Evolutionary conservation across 2,329 filamentous ascomycete genomes (phyloP).

Genomic region (Helotiales sp.): DNA sequence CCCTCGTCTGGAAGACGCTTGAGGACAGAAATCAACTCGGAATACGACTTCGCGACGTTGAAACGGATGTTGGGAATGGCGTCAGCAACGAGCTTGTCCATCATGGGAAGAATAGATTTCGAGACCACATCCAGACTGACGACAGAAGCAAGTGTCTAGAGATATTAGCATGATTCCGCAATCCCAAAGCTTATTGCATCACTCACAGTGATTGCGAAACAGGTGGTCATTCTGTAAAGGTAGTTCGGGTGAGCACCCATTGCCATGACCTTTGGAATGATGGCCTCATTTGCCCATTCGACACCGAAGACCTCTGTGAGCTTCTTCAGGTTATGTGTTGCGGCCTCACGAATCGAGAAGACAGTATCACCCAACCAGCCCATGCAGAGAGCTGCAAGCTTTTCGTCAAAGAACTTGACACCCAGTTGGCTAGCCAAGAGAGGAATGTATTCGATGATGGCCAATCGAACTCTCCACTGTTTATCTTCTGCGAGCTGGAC

Average conservation of each 20-base stretch:
- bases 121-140: constrained; percentile 93
- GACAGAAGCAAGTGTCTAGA: constrained; percentile 86
- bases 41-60: constrained; percentile 98
- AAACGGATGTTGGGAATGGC: constrained; percentile 99
- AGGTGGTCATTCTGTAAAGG: constrained; percentile 99
- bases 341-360: constrained; percentile 96
- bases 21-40: constrained; percentile 84
- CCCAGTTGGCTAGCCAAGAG: constrained; percentile 93
- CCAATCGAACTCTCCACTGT: constrained; percentile 96
- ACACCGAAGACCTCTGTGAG: constrained; percentile 98
- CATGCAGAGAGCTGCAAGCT: constrained; percentile 94
- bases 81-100: constrained; percentile 89
- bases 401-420: constrained; percentile 97
- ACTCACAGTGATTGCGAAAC: constrained; percentile 95
- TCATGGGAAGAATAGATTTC: constrained; percentile 90
- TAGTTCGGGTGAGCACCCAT: constrained; percentile 99
- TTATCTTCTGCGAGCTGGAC: constrained; percentile 98
- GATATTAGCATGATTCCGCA: constrained; percentile 29
- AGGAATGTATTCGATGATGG: constrained; percentile 99
- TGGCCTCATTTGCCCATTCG: constrained; percentile 94
- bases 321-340: constrained; percentile 97
- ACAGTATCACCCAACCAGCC: constrained; percentile 97
- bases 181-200: neutral
- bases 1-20: constrained; percentile 87
- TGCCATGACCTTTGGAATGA: constrained; percentile 97